Evolutionary conservation across 2,329 filamentous ascomycete species (phyloP), one percentile per base, ranked within the genome.

Genomic region (Ophiostoma sp.): DNA sequence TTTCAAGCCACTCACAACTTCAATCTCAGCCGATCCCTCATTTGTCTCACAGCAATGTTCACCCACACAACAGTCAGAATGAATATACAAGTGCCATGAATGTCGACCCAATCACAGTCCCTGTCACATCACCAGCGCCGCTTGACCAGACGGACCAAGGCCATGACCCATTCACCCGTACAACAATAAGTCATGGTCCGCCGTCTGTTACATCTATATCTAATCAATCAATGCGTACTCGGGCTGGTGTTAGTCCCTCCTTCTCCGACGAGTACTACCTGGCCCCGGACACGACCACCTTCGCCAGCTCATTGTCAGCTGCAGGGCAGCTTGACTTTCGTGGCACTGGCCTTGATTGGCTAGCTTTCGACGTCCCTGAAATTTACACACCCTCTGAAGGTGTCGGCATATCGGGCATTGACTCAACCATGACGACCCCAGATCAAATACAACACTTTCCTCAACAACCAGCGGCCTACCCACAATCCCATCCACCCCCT

Each of bases 321-420:
- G 71, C 48, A 1, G 72, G 72, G 15, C 70, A 72, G 57, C 64
- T 71, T 20, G 71, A 72, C 41, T 73, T 72, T 15, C 72, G 72
- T 8, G 68, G 70, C 35, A 66, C 68, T 11, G 68, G 71, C 20
- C 64, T 73, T 3, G 72, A 73, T 67, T 73, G 72, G 72, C 68
- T 73, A 4, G 72, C 72, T 20, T 71, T 73, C 67, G 72, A 73
- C 33, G 69, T 72, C 35, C 70, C 70, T 0, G 70, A 71, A 11
- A 33, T 71, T 10, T 68, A 62, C 33, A 41, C 23, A 48, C 36
- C 67, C 2, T 10, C 39, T 6, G 60, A 68, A 52, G 52, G 67
- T 31, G 17, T 48, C 2, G 67, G 69, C 10, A n/a, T 67, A 20
- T 23, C 62, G 20, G 35, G 35, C 20, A 41, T 65, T 7, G 62